Evolutionary conservation across 2,329 filamentous ascomycete species (phyloP), one percentile per base, ranked within the genome.

Genomic region (Penicillium glabrum): DNA sequence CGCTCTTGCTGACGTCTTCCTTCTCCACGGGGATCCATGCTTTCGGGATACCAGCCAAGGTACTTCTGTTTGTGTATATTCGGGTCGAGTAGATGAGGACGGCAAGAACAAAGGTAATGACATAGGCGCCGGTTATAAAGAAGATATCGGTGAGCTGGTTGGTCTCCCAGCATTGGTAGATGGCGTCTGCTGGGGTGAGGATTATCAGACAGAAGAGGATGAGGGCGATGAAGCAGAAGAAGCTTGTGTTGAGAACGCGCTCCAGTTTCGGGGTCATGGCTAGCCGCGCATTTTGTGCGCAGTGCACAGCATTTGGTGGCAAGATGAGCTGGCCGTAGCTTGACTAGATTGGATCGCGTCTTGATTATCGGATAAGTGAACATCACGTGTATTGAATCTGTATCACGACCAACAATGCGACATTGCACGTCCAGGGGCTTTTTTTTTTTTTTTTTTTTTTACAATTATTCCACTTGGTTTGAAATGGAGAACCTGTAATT

Each of bases 1-100:
- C 91, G 54, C 83, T 82, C 63, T 86, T 87, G 45, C 84, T 85
- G 45, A 97, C 84, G 71, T 97, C 92, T 62, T 89, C 89, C 71
- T 91, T 90, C 65, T 95, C 91, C 61, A 96, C 82, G 0, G 93
- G 93, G 16, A 96, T 84, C 83, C 90, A 96, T 53, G 85, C 80
- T 73, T 93, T 95, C 1, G 95, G 95, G 57, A 99, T 96, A 4
- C 86, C 87, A 19, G 87, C 85, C 9, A 98, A 82, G 9, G 90
- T 86, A 46, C 83, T 89, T 60, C 90, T 86, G 68, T 91, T 96
- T 52, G 93, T 90, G 75, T 93, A 97, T 21, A 97, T 83, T n/a
- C 95, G 83, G 52, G 87, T 85, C 54, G 87, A 83, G 73, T 96
- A 97, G 67, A 97, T 85, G 66, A 96, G 86, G 45, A 85, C 75